phyloP scores from a whole-genome alignment of 2,329 filamentous ascomycete genomes.

The Elsinoe batatas region DNA sequence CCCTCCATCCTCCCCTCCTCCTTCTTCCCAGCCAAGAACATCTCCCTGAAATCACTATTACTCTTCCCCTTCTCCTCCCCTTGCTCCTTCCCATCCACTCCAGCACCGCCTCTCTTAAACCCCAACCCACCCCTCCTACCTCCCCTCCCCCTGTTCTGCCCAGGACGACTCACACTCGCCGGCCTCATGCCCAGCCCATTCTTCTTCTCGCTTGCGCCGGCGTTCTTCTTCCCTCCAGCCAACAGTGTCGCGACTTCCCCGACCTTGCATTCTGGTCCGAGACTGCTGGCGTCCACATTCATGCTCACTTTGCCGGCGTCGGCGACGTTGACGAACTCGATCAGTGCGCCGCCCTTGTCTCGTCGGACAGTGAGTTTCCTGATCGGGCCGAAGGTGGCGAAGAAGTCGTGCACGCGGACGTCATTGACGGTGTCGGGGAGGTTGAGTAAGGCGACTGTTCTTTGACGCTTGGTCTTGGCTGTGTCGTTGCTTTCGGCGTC shows the following conservation, averaged over 20 bases:
- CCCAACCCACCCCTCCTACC: conserved; percentile 40
- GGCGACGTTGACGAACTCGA: conserved; percentile 66
- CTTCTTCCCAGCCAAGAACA: conserved; percentile 37
- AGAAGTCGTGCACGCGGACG: conserved; percentile 63
- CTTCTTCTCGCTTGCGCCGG: conserved; percentile 6
- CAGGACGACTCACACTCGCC: conserved; percentile 33
- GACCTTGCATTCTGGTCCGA: conserved; percentile 32
- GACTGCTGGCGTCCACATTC: conserved; percentile 31
- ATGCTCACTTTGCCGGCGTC: conserved; percentile 62
- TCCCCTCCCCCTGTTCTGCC: conserved; percentile 31
- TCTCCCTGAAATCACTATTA: conserved; percentile 48
- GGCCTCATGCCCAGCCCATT: conserved; percentile 23
- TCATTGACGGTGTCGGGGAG: conserved; percentile 90
- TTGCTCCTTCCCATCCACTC: conserved; percentile 15
- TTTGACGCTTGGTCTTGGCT: conserved; percentile 35
- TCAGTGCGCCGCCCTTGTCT: conserved; percentile 71
- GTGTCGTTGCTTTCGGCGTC: conserved; percentile 19
- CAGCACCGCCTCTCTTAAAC: conserved; percentile 34
- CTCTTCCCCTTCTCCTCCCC: conserved; percentile 33
- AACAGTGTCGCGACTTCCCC: conserved; percentile 25
- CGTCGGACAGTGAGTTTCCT: conserved; percentile 71
- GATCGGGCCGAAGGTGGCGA: conserved; percentile 60
- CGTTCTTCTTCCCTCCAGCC: conserved; percentile 28
- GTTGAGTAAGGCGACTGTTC: conserved; percentile 73
- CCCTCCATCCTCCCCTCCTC: conserved; percentile 9